Conservation (phyloP, 257 asterid species). For the Paraleonurus japonicus region DNA sequence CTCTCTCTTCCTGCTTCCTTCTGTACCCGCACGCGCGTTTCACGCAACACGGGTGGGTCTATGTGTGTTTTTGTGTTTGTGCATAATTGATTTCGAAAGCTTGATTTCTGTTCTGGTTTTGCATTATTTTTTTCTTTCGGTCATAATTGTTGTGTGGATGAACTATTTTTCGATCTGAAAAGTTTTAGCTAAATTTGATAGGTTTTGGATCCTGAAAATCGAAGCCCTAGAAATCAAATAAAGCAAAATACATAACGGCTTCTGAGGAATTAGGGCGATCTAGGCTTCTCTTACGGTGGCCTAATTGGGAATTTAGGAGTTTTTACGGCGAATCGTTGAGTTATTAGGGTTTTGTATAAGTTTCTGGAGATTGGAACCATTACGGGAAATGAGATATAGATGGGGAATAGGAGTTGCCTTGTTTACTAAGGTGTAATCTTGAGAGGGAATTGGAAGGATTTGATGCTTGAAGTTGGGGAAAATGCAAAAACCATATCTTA, state of each 20-base stretch:
- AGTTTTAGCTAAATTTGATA: conserved; percentile 16
- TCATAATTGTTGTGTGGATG: conserved; percentile 8
- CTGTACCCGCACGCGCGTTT: background rate
- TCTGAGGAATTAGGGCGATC: conserved; percentile 25
- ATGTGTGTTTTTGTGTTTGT: background rate
- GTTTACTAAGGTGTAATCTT: background rate
- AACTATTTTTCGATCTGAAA: conserved; percentile 33
- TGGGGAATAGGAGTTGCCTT: background rate
- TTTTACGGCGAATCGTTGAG: background rate
- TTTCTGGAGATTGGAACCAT: background rate
- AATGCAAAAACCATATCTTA: conserved; percentile 38
- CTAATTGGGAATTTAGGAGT: background rate
- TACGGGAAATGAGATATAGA: background rate
- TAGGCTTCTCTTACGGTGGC: conserved; percentile 16
- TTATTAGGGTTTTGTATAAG: conserved; percentile 4
- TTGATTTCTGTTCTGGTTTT: background rate
- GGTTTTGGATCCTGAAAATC: conserved; percentile 31
- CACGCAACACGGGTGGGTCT: background rate
- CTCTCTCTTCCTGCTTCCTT: background rate
- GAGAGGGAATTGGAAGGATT: conserved; percentile 12
- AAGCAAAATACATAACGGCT: conserved; percentile 17
- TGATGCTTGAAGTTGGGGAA: conserved; percentile 37
- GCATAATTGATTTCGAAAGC: background rate
- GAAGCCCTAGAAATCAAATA: conserved; percentile 26
- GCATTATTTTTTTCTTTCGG: conserved; percentile 1